phyloP scores from a whole-genome alignment of 2,329 filamentous ascomycete genomes.

The Metarhizium sp. region DNA sequence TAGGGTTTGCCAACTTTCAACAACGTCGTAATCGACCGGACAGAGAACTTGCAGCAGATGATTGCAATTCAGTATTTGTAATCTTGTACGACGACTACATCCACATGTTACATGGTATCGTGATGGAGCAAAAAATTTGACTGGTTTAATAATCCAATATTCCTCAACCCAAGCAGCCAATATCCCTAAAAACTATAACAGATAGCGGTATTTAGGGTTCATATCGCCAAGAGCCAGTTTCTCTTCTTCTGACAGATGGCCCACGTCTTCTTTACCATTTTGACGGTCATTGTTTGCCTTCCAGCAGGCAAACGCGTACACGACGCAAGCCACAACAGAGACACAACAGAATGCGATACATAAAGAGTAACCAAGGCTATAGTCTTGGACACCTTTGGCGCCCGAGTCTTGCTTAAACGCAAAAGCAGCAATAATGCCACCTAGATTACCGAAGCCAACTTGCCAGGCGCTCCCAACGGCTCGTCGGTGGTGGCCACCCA shows the following conservation, averaged over 20 bases:
- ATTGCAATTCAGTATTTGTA: no score
- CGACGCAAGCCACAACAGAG: constrained; percentile 48
- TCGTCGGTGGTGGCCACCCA: constrained; percentile 62
- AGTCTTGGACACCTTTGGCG: constrained; percentile 62
- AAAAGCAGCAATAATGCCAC: constrained; percentile 70
- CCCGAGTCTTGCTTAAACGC: constrained; percentile 57
- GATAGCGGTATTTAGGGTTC: constrained; percentile 50
- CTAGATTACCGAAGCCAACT: constrained; percentile 69
- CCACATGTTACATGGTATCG: no score
- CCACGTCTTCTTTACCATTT: constrained; percentile 30
- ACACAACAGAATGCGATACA: constrained; percentile 55
- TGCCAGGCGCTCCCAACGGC: constrained; percentile 68
- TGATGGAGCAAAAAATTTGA: no score
- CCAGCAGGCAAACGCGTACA: constrained; percentile 51
- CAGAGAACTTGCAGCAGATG: no score
- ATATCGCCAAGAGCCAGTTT: constrained; percentile 52
- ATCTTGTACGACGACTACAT: no score
- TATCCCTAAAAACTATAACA: constrained; percentile 28
- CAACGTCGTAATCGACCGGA: no score
- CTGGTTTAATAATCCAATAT: neutral
- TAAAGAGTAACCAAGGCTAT: constrained; percentile 56
- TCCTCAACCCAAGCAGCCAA: no score
- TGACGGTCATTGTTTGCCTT: constrained; percentile 53
- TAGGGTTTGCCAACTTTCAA: no score
- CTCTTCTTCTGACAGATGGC: constrained; percentile 48